phyloP scores from a whole-genome alignment of 2,329 filamentous ascomycete genomes.

The Ustulina deusta region DNA sequence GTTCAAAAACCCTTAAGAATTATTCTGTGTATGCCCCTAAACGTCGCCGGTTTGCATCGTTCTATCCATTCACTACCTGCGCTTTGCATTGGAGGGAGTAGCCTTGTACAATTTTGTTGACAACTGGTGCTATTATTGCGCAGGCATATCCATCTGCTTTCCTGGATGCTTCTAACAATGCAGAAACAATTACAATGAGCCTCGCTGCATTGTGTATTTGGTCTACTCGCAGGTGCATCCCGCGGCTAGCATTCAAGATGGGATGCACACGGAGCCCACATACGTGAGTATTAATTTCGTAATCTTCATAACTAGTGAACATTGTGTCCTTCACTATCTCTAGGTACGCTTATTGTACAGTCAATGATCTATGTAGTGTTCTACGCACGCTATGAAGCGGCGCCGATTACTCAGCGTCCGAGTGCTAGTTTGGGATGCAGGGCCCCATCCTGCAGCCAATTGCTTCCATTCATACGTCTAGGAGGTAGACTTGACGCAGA shows the following conservation, averaged over 20 bases:
- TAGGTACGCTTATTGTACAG: slow-evolving; percentile 24
- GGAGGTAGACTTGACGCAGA: background rate
- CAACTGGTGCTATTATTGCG: no score
- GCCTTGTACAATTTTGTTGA: no score
- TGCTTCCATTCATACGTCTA: background rate
- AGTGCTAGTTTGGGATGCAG: background rate
- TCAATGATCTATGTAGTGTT: slow-evolving; percentile 25
- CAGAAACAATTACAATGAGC: slow-evolving; percentile 58
- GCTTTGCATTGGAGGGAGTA: no score
- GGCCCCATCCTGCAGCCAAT: background rate
- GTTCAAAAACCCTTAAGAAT: no score
- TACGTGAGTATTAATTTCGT: background rate
- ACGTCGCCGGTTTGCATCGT: no score
- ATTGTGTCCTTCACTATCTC: background rate
- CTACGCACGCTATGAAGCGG: slow-evolving; percentile 25
- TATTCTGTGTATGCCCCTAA: no score
- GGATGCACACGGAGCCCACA: background rate
- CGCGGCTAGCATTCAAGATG: no score
- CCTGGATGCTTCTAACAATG: no score
- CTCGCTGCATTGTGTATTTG: background rate
- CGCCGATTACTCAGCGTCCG: slow-evolving; percentile 5
- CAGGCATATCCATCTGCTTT: no score
- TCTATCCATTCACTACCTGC: no score
- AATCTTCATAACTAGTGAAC: background rate
- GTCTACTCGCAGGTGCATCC: no score